A percentile compares a stretch with the other conserved stretches of the same genome.
Evolutionary conservation across 139 green algal species (phyloP).

Genomic region (Micromonas pusilla): DNA sequence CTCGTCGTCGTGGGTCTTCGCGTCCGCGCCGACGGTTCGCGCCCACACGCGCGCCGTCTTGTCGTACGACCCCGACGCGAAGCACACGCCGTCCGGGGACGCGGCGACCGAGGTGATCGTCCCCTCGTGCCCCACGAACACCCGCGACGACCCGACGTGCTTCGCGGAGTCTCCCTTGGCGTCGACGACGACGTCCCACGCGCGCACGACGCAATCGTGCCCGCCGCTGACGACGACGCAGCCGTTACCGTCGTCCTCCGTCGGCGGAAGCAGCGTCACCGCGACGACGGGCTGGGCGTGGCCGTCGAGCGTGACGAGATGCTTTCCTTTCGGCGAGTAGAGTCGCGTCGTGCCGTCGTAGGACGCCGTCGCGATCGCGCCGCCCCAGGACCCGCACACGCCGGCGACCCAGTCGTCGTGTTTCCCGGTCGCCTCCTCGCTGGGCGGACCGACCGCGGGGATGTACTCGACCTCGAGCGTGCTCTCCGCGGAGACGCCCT

Average conservation of each 20-base stretch:
- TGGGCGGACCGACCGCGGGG: slow-evolving; percentile 71
- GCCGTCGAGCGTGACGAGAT: neutral
- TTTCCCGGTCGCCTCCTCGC: slow-evolving; percentile 37
- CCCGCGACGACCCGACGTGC: neutral
- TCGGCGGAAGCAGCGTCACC: slow-evolving; percentile 16
- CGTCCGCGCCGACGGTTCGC: neutral
- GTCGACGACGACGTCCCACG: slow-evolving; percentile 39
- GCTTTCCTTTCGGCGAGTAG: neutral
- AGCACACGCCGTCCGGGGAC: neutral
- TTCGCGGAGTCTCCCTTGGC: neutral
- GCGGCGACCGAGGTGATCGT: neutral
- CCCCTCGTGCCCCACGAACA: slow-evolving; percentile 15
- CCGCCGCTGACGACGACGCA: slow-evolving; percentile 45
- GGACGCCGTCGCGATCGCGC: slow-evolving; percentile 26
- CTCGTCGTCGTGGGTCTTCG: too few relatives aligned
- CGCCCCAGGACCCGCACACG: slow-evolving; percentile 37
- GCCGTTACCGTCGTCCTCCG: neutral
- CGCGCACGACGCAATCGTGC: slow-evolving; percentile 49
- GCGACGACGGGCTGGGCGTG: neutral
- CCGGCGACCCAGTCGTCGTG: slow-evolving; percentile 78
- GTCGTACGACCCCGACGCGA: slow-evolving; percentile 59
- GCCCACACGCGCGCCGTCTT: slow-evolving; percentile 44
- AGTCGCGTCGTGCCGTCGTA: slow-evolving; percentile 28
- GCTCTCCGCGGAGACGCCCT: slow-evolving; percentile 69
- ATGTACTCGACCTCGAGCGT: slow-evolving; percentile 87